A percentile compares a stretch with the other conserved stretches of the same genome.
These are phyloP conservation scores for Phycomyces nitens DNA, from an alignment of 192 early-diverging fungal genomes.

Conservation along the genomic window DNA sequence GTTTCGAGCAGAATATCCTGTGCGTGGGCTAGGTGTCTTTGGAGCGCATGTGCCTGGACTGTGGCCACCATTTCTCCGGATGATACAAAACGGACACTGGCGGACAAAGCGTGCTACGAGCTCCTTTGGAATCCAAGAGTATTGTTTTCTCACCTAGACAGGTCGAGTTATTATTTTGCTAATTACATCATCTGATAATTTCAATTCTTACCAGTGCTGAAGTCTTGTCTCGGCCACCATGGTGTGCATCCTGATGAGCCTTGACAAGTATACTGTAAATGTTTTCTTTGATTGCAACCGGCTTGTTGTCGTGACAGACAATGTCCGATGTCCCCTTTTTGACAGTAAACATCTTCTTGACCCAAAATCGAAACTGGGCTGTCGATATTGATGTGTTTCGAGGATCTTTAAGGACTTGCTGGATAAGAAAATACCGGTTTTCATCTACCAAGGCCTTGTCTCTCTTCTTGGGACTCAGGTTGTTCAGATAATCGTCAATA, in stretches of 20 bases:
- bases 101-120: constrained; percentile 36
- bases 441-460: constrained; percentile 50
- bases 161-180: background rate
- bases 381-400: constrained; percentile 52
- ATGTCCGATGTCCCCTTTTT: constrained; percentile 33
- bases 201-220: constrained; percentile 43
- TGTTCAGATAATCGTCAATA: constrained; percentile 47
- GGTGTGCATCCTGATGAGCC: constrained; percentile 49
- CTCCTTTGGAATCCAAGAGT: constrained; percentile 41
- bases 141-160: constrained; percentile 31
- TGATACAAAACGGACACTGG: constrained; percentile 39
- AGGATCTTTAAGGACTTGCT: constrained; percentile 48
- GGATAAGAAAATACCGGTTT: constrained; percentile 47
- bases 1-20: constrained; percentile 10
- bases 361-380: constrained; percentile 56
- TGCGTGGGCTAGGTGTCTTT: constrained; percentile 22
- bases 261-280: constrained; percentile 48
- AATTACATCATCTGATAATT: background rate
- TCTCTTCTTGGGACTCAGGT: constrained; percentile 48
- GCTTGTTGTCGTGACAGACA: constrained; percentile 51
- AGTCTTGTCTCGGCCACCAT: constrained; percentile 56
- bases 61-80: constrained; percentile 30
- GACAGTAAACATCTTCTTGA: constrained; percentile 55
- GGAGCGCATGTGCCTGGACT: constrained; percentile 20
- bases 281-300: constrained; percentile 49